Conservation (phyloP, 208 protist genomes). For the Trypanosoma vivax region DNA sequence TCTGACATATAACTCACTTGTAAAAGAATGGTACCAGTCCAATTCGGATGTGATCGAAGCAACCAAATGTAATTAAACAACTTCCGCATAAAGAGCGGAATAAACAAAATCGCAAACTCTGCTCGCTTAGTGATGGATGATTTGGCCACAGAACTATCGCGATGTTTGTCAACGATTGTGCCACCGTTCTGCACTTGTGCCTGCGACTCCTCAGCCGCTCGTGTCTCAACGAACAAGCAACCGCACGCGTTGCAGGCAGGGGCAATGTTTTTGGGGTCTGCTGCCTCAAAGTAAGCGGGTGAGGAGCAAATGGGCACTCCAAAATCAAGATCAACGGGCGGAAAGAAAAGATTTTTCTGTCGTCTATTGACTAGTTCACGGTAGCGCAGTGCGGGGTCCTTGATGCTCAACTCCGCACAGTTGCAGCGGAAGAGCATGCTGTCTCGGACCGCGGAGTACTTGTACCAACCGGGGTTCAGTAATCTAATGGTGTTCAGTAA, state of each 20-base stretch:
- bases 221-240: slow-evolving; percentile 33
- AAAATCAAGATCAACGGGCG: slow-evolving; percentile 75
- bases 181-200: neutral
- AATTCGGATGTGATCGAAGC: slow-evolving; percentile 66
- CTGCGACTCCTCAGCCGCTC: slow-evolving; percentile 13
- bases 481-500: slow-evolving; percentile 73
- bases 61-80: slow-evolving; percentile 81
- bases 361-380: slow-evolving; percentile 50
- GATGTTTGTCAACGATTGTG: slow-evolving; percentile 29
- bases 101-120: slow-evolving; percentile 40
- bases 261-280: slow-evolving; percentile 53
- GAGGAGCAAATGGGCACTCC: slow-evolving; percentile 64
- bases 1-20: slow-evolving; percentile 74
- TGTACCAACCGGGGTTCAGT: slow-evolving; percentile 50
- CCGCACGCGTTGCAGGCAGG: slow-evolving; percentile 71
- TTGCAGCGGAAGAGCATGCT: slow-evolving; percentile 50
- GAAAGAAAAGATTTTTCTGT: slow-evolving; percentile 66
- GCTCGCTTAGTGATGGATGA: slow-evolving; percentile 4
- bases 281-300: slow-evolving; percentile 70
- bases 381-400: slow-evolving; percentile 33
- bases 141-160: slow-evolving; percentile 32
- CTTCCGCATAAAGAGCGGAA: slow-evolving; percentile 69
- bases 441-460: slow-evolving; percentile 65
- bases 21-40: slow-evolving; percentile 57
- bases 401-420: slow-evolving; percentile 36